Conservation (phyloP, 1,284 basidiomycete species). For the Mycena sp. region DNA sequence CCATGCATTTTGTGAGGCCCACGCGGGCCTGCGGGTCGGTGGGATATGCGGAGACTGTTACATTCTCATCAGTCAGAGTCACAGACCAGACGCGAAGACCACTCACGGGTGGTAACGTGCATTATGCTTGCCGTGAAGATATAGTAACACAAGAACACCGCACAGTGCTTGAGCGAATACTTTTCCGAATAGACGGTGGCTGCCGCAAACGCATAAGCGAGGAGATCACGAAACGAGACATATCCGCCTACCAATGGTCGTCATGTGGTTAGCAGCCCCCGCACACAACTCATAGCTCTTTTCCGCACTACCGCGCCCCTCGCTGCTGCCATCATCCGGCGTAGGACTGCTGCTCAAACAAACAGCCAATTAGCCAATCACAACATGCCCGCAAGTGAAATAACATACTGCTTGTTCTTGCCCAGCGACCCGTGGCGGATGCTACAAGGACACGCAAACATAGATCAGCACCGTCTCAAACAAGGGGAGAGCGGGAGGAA, state of each 20-base stretch:
- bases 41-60: constrained; percentile 69
- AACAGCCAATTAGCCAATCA: constrained; percentile 43
- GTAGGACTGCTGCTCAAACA: constrained; percentile 22
- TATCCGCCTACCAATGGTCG: constrained; percentile 68
- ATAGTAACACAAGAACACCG: constrained; percentile 84
- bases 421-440: constrained; percentile 15
- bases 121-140: constrained; percentile 86
- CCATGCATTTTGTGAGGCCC: constrained; percentile 75
- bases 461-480: not conserved
- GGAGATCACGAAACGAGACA: not conserved
- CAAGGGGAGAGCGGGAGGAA: not conserved
- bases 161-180: constrained; percentile 69
- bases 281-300: constrained; percentile 78
- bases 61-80: not conserved
- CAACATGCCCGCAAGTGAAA: constrained; percentile 7
- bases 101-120: constrained; percentile 75
- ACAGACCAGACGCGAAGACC: not conserved
- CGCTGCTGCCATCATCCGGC: constrained; percentile 53
- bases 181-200: constrained; percentile 69
- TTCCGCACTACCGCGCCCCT: constrained; percentile 62
- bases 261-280: constrained; percentile 83
- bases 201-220: constrained; percentile 35
- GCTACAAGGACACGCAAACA: not conserved
- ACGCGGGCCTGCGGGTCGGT: constrained; percentile 73
- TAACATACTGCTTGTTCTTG: constrained; percentile 16